Conservation (phyloP, 1,284 basidiomycete genomes). For the Irpex sp. region DNA sequence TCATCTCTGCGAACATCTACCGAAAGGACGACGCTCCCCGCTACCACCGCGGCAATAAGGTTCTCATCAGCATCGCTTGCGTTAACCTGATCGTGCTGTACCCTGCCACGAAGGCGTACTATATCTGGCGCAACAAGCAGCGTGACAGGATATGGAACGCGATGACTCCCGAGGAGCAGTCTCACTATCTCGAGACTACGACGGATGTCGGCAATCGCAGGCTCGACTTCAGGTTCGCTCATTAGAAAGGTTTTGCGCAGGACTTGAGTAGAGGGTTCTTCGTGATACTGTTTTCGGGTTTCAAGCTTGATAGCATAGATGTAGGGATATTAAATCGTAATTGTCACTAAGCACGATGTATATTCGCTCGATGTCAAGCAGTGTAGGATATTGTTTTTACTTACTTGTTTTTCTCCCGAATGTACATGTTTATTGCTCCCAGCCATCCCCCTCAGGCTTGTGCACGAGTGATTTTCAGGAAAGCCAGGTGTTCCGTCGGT, state of each 20-base stretch:
- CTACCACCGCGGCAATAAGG: conserved; percentile 47
- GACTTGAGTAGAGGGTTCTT: too few species aligned
- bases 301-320: too few species aligned
- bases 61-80: conserved; percentile 40
- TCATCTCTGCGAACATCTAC: conserved; percentile 48
- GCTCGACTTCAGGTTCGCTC: conserved; percentile 42
- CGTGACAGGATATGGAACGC: conserved; percentile 46
- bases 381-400: too few species aligned
- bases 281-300: too few species aligned
- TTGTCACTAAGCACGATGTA: too few species aligned
- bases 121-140: conserved; percentile 47
- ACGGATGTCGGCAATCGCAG: conserved; percentile 38
- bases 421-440: too few species aligned
- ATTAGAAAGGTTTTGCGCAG: conserved; percentile 18
- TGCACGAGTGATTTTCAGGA: too few species aligned
- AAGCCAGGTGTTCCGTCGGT: too few species aligned
- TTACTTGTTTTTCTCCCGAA: too few species aligned
- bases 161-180: conserved; percentile 44
- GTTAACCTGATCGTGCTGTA: conserved; percentile 49
- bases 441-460: too few species aligned
- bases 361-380: too few species aligned
- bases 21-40: conserved; percentile 47
- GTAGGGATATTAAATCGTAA: too few species aligned
- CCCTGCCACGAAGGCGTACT: conserved; percentile 47
- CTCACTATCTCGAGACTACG: conserved; percentile 40